Evolutionary conservation across 2,329 filamentous ascomycete species (phyloP), one percentile per base, ranked within the genome.

Genomic region (Cordyceps cicadae): DNA sequence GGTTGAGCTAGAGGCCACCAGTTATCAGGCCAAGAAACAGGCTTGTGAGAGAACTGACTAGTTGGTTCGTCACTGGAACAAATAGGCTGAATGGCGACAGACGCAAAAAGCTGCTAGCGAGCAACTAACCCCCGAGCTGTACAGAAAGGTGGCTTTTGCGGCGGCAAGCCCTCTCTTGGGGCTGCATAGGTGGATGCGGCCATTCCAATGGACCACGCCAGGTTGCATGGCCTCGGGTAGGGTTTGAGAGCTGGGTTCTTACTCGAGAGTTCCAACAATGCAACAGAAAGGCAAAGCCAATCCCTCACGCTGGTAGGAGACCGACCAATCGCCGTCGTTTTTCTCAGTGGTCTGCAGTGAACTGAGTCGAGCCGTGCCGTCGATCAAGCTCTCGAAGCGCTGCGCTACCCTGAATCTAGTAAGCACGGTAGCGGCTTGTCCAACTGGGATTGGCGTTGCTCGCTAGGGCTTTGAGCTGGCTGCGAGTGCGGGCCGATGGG

Each of bases 401-500:
- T 57, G 54, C 54, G 24, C 49, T 53, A 53, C 49, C 49, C 57
- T 53, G 39, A 59, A 53, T 53, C 29, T 24, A 39, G 49, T n/a
- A 59, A 37, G 57, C n/a, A 52, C 32, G 12, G 57, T 37, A 43
- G 48, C n/a, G 15, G 57, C 49, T 21, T 34, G 26, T 37, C 39
- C 48, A 26, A 29, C 49, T 41, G 11, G 21, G 57, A 45, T 50
- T 58, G 32, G 55, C 24, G 46, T 17, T 17, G n/a, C 34, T 58
- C 37, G 46, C 52, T 52, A 24, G 56, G 21, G 57, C 37, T 59
- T 37, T 46, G 39, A 46, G 39, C 57, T 59, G 57, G 46, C 50
- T 54, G 43, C 58, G 41, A 54, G 58, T 51, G 58, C 41, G 58
- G 58, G 41, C 51, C 59, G 59, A 61, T 61, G 52, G 39, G 32